phyloP scores from a whole-genome alignment of 805 yeast genomes.

The Candida loeiensis region DNA sequence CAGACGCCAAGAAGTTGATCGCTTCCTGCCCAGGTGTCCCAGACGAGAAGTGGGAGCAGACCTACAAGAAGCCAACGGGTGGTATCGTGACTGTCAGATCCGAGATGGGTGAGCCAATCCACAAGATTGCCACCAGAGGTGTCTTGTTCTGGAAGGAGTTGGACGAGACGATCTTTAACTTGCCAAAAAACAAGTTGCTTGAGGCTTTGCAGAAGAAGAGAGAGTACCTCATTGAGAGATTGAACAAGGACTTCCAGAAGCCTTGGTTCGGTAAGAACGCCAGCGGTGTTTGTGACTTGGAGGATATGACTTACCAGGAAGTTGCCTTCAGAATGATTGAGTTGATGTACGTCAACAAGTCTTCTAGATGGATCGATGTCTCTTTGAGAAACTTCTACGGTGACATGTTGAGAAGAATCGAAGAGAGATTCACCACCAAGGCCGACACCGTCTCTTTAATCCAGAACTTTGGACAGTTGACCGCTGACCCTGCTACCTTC shows the following conservation, averaged over 20 bases:
- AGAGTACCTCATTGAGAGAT: constrained; percentile 76
- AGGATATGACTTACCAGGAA: constrained; percentile 94
- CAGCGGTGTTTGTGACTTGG: constrained; percentile 81
- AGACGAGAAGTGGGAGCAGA: constrained; percentile 87
- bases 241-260: constrained; percentile 94
- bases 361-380: constrained; percentile 82
- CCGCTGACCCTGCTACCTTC: constrained; percentile 56
- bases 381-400: constrained; percentile 85
- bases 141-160: constrained; percentile 96
- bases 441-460: constrained; percentile 59
- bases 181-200: constrained; percentile 84
- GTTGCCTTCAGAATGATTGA: constrained; percentile 85
- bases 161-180: constrained; percentile 87
- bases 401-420: constrained; percentile 85
- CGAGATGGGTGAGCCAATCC: constrained; percentile 99
- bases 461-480: constrained; percentile 68
- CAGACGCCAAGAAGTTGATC: constrained; percentile 90
- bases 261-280: constrained; percentile 92
- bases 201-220: constrained; percentile 80
- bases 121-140: constrained; percentile 97
- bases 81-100: constrained; percentile 95
- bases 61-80: constrained; percentile 94
- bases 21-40: constrained; percentile 87
- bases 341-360: constrained; percentile 76
- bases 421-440: constrained; percentile 81